phyloP scores from a whole-genome alignment of 2,329 filamentous ascomycete genomes.

The Colletotrichum sp. region DNA sequence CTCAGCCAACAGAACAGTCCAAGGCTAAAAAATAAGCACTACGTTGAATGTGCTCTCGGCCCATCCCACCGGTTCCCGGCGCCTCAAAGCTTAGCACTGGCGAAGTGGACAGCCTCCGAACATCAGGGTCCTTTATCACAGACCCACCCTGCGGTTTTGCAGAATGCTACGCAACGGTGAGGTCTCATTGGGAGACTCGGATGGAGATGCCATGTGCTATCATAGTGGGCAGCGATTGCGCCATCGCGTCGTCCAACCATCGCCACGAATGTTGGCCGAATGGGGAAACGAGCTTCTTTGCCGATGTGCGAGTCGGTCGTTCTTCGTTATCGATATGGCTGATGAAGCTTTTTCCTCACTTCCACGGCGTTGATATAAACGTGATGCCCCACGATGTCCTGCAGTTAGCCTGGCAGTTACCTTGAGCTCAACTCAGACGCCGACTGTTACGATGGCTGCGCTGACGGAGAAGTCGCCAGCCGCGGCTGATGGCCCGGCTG shows the following conservation, averaged over 20 bases:
- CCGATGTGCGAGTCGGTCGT: not conserved
- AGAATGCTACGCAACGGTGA: not conserved
- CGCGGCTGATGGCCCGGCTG: not conserved
- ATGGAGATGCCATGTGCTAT: conserved; percentile 6
- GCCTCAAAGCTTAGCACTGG: conserved; percentile 6
- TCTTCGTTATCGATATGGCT: not conserved
- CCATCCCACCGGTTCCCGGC: not conserved
- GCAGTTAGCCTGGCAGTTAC: not conserved
- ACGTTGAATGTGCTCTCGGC: not conserved
- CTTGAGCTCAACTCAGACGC: not conserved
- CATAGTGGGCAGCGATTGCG: conserved; percentile 16
- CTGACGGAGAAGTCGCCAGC: conserved; percentile 9
- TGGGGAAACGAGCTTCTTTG: not conserved
- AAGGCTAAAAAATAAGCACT: not conserved
- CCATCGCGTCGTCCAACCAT: conserved; percentile 12
- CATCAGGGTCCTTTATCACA: not conserved
- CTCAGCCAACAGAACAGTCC: not conserved
- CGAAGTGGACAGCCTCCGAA: not conserved
- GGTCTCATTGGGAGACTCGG: not conserved
- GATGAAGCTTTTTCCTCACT: not conserved
- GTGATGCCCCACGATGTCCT: not conserved
- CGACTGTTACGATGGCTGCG: not conserved
- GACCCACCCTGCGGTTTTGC: not conserved
- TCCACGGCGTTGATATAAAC: not conserved
- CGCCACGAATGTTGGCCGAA: conserved; percentile 1